phyloP scores from a whole-genome alignment of 1,139 yeast species.

The Blastobotrys serpentis region DNA sequence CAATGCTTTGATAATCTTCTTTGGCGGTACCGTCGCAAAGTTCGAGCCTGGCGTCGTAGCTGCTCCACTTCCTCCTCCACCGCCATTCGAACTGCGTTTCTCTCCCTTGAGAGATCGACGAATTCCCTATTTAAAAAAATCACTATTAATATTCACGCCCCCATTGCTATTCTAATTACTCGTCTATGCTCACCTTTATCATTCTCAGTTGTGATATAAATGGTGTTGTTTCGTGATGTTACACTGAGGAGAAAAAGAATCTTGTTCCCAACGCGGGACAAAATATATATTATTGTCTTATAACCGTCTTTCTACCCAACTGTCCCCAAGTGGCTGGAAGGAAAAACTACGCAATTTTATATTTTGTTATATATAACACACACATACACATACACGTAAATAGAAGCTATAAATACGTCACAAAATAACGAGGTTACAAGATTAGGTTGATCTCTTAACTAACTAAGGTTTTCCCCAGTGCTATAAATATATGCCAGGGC shows the following conservation, averaged over 20 bases:
- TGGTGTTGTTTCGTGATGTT: neutral
- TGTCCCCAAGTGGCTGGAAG: too few species aligned
- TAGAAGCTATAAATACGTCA: too few species aligned
- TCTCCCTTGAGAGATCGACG: constrained; percentile 40
- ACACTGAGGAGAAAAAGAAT: neutral
- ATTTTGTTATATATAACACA: too few species aligned
- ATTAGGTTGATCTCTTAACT: neutral
- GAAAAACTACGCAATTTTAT: too few species aligned
- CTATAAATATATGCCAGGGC: too few species aligned
- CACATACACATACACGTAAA: too few species aligned
- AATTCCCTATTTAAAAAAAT: too few species aligned
- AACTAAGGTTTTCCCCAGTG: too few species aligned
- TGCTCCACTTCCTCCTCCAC: constrained; percentile 10
- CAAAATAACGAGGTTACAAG: neutral
- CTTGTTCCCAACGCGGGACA: too few species aligned
- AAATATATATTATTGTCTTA: neutral
- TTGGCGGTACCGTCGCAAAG: constrained; percentile 50
- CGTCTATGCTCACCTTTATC: constrained; percentile 12
- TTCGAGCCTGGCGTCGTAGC: constrained; percentile 13
- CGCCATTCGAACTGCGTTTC: constrained; percentile 33
- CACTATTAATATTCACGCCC: neutral
- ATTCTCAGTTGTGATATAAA: constrained; percentile 1
- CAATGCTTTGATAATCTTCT: constrained; percentile 80
- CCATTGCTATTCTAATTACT: too few species aligned
- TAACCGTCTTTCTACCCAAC: neutral